Base-by-base conservation (phyloP, 345 rosid genomes). In the Gossypioides kirkii region DNA sequence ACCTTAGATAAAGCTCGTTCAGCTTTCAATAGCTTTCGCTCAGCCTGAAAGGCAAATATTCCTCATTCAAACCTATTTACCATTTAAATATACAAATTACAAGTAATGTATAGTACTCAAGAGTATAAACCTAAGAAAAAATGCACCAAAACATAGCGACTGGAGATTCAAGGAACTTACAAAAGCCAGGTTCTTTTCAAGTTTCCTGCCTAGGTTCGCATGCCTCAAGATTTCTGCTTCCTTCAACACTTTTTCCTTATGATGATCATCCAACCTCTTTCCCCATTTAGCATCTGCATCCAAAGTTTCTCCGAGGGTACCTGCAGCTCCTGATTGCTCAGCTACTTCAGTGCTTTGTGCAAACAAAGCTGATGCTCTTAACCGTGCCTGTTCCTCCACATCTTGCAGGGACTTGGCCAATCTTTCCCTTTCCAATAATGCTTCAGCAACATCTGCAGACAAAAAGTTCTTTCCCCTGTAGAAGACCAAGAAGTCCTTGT, bases 401-500 rank as follows among this genome's bases (percentile, higher is more conserved):
- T 88, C 97, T 75, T 90, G 97, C 26, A 87, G 80, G 52, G 84
- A 83, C 73, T 77, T 86, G 56, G 87, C 93, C 77, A 90, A 75
- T 63, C 86, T 87, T 81, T 92, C 97, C 82, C 87, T 89, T 84
- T 94, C 97, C 74, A 87, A 52, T 79, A 94, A 80, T 74, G 84
- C 95, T 87, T 86, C 88, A 63, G 93, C 86, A 54, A 94, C 91
- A 59, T 88, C 90, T 56, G 79, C 82, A 52, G 97, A 78, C 84
- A 94, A 78, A 80, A 94, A 94, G 76, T 84, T 80, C 79, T 92
- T 94, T 72, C 98, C 98, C 78, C 98, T 85, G 69, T 94, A 94
- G 85, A 90, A 94, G 72, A 94, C 97, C 85, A 94, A 84, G 78
- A 85, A 92, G 80, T 94, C 94, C 82, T 92, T 94, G 89, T 87